These are phyloP conservation scores for Nemania abortiva DNA, from an alignment of 2,329 filamentous ascomycete species.

Conservation along the genomic window DNA sequence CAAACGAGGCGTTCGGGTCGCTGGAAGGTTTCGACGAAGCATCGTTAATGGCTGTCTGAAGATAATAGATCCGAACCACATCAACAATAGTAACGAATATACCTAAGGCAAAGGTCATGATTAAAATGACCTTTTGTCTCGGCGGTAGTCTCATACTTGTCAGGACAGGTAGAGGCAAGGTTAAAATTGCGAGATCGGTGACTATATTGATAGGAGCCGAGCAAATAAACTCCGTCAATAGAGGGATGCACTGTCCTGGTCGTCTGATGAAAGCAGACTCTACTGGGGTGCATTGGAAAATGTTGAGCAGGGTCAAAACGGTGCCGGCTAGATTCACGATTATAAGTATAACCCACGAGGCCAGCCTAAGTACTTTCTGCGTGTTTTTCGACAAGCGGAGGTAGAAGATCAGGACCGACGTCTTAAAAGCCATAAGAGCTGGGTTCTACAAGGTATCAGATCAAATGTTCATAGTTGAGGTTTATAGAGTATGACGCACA, in stretches of 20 bases:
- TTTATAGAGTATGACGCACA: constrained; percentile 54
- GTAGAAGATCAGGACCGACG: constrained; percentile 93
- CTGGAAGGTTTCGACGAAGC: constrained; percentile 54
- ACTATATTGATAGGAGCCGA: constrained; percentile 93
- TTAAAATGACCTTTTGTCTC: constrained; percentile 88
- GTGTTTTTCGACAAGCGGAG: constrained; percentile 82
- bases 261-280: constrained; percentile 72
- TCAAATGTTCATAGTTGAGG: constrained; percentile 11
- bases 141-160: constrained; percentile 86
- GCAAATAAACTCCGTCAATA: constrained; percentile 73
- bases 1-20: constrained; percentile 61
- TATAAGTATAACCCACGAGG: constrained; percentile 82
- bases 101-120: constrained; percentile 87
- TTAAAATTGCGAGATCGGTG: constrained; percentile 87
- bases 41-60: constrained; percentile 76
- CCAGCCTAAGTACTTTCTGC: constrained; percentile 79
- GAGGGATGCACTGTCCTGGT: constrained; percentile 63
- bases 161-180: constrained; percentile 88
- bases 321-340: constrained; percentile 83
- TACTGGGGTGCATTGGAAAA: constrained; percentile 86
- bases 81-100: constrained; percentile 90
- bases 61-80: constrained; percentile 88
- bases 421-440: constrained; percentile 90
- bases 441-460: constrained; percentile 73
- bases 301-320: constrained; percentile 85